Percentiles rank a stretch among this genome's conserved stretches.
phyloP scores from a whole-genome alignment of 2,329 filamentous ascomycete species.

The Neonectria ditissima region DNA sequence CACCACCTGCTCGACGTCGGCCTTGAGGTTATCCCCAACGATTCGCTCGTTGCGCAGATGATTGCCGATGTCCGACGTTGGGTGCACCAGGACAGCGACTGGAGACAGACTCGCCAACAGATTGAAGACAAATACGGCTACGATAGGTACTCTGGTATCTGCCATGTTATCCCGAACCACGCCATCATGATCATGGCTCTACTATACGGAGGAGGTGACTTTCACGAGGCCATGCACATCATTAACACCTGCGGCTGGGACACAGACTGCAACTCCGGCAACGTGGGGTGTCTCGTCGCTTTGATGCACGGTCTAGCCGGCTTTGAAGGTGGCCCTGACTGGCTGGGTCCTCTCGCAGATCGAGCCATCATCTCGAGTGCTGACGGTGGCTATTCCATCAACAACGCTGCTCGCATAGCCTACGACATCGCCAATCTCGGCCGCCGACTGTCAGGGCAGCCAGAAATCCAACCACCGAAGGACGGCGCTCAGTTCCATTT shows the following conservation, averaged over 20 bases:
- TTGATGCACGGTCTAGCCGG: conserved; percentile 3
- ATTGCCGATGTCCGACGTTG: conserved; percentile 46
- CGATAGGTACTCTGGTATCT: conserved; percentile 45
- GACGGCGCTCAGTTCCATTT: conserved; percentile 19
- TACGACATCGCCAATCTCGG: conserved; percentile 13
- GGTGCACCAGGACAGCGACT: conserved; percentile 43
- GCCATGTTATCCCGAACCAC: conserved; percentile 15
- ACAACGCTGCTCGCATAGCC: conserved; percentile 14
- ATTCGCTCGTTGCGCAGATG: conserved; percentile 45
- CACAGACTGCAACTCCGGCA: conserved; percentile 15
- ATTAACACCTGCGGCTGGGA: conserved; percentile 18
- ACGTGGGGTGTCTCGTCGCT: conserved; percentile 8
- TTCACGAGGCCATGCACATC: conserved; percentile 15
- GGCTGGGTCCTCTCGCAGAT: conserved; percentile 21
- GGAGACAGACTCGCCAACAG: conserved; percentile 49
- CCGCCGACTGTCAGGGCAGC: neutral
- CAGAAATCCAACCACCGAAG: conserved; percentile 8
- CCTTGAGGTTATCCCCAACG: conserved; percentile 42
- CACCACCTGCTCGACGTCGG: conserved; percentile 49
- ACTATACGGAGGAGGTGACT: conserved; percentile 3
- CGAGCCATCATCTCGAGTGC: conserved; percentile 23
- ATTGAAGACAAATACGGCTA: conserved; percentile 48
- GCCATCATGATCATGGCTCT: conserved; percentile 17
- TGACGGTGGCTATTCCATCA: conserved; percentile 20
- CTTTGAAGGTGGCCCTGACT: conserved; percentile 17